Percentiles rank a stretch among this genome's conserved stretches.
Evolutionary conservation across 78 protist species (phyloP).

Genomic region (Abeoforma whisleri): DNA sequence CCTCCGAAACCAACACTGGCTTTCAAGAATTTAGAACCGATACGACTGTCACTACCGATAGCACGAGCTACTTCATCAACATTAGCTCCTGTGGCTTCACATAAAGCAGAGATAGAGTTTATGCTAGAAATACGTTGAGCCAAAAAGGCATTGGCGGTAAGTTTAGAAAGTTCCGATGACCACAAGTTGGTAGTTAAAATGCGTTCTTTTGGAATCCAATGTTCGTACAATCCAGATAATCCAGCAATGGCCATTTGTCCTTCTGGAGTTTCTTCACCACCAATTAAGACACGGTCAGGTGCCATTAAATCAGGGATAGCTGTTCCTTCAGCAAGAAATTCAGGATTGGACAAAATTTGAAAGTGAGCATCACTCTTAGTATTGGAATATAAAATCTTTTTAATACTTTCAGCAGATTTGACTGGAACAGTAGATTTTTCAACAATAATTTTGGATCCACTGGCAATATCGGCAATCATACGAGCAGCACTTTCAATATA

Average conservation of each 20-base stretch:
- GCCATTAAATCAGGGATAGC: constrained; percentile 70
- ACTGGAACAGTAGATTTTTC: constrained; percentile 89
- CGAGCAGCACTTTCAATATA: constrained; percentile 58
- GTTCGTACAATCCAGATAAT: constrained; percentile 62
- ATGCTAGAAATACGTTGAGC: constrained; percentile 91
- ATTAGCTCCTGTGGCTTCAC: constrained; percentile 88
- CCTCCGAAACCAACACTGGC: constrained; percentile 82
- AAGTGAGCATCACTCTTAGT: not conserved
- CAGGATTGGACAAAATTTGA: constrained; percentile 82
- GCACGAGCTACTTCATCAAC: constrained; percentile 75
- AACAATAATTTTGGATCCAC: constrained; percentile 65
- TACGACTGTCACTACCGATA: constrained; percentile 69
- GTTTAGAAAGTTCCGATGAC: constrained; percentile 83
- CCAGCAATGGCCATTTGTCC: constrained; percentile 56
- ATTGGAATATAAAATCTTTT: constrained; percentile 47
- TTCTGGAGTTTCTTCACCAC: constrained; percentile 53
- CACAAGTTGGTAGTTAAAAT: constrained; percentile 68
- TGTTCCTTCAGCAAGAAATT: constrained; percentile 85
- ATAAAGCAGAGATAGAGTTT: constrained; percentile 74
- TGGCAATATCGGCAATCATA: constrained; percentile 47
- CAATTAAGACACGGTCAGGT: constrained; percentile 93
- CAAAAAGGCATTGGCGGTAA: constrained; percentile 88
- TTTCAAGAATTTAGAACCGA: constrained; percentile 72
- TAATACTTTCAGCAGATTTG: constrained; percentile 50
- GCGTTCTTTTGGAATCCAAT: constrained; percentile 70